Percentiles rank a stretch among this genome's conserved stretches.
Evolutionary conservation across 768 basidiomycete genomes (phyloP).

Genomic region (Podaxis sp.): DNA sequence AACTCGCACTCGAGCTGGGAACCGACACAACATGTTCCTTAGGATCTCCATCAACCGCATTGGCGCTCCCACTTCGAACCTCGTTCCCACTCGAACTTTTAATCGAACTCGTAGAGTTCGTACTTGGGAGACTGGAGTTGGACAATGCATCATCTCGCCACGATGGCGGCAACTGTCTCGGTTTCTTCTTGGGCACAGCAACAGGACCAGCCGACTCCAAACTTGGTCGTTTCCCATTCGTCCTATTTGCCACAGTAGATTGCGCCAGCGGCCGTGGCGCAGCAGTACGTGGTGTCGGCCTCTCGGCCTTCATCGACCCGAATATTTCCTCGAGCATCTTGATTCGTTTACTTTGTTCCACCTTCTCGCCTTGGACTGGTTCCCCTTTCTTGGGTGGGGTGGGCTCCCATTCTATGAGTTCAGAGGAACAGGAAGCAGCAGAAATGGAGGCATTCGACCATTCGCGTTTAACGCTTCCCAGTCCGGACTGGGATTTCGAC

Average conservation of each 20-base stretch:
- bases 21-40: conserved; percentile 6
- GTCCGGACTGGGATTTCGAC: conserved; percentile 53
- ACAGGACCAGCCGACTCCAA: conserved; percentile 21
- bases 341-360: conserved; percentile 42
- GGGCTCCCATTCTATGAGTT: conserved; percentile 44
- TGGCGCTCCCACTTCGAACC: neutral
- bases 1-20: conserved; percentile 19
- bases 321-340: conserved; percentile 62
- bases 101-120: neutral
- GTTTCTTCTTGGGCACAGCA: conserved; percentile 44
- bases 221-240: conserved; percentile 39
- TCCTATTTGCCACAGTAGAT: conserved; percentile 20
- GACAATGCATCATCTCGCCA: conserved; percentile 41
- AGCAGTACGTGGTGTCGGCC: conserved; percentile 14
- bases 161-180: conserved; percentile 51
- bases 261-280: conserved; percentile 27
- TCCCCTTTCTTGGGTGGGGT: conserved; percentile 39
- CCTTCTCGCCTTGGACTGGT: conserved; percentile 20
- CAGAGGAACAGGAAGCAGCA: conserved; percentile 33
- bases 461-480: conserved; percentile 60
- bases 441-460: conserved; percentile 45
- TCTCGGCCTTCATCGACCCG: conserved; percentile 20
- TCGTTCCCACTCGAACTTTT: neutral
- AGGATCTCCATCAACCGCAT: neutral
- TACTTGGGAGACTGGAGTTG: conserved; percentile 30